phyloP scores from a whole-genome alignment of 164 flowering plant species.

The Liriodendron chinense region DNA sequence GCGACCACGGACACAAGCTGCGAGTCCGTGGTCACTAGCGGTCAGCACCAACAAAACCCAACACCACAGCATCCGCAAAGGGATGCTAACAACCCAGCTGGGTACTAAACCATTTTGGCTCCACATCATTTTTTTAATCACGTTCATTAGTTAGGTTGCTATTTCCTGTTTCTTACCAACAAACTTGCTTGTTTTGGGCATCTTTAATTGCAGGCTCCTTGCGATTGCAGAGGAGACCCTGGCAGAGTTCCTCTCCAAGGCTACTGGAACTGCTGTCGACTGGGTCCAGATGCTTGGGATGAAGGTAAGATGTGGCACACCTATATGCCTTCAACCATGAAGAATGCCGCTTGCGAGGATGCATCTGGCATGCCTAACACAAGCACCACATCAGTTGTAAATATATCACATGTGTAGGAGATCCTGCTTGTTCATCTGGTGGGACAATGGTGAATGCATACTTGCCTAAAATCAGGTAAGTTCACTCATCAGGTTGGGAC shows the following conservation, averaged over 20 bases:
- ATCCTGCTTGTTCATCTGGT: no score
- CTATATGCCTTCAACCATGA: background rate
- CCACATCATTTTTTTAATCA: background rate
- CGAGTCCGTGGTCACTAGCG: conserved; percentile 80
- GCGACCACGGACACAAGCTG: conserved; percentile 81
- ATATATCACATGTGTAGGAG: no score
- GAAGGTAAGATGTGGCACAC: conserved; percentile 49
- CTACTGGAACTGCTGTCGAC: conserved; percentile 97
- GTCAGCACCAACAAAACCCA: conserved; percentile 71
- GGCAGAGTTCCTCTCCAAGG: conserved; percentile 94
- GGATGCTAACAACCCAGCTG: conserved; percentile 79
- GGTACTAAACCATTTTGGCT: background rate
- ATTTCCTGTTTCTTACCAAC: background rate
- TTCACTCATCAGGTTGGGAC: background rate
- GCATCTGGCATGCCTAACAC: background rate
- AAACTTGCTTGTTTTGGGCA: background rate
- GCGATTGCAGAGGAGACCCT: conserved; percentile 92
- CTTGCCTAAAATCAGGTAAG: background rate
- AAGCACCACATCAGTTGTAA: background rate
- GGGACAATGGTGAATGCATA: no score
- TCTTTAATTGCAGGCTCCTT: conserved; percentile 35
- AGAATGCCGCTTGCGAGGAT: background rate
- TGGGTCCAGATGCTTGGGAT: conserved; percentile 99
- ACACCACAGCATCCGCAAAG: conserved; percentile 65
- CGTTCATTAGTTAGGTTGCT: background rate